Conservation (phyloP, 345 rosid species). For the Theobroma cacao region DNA sequence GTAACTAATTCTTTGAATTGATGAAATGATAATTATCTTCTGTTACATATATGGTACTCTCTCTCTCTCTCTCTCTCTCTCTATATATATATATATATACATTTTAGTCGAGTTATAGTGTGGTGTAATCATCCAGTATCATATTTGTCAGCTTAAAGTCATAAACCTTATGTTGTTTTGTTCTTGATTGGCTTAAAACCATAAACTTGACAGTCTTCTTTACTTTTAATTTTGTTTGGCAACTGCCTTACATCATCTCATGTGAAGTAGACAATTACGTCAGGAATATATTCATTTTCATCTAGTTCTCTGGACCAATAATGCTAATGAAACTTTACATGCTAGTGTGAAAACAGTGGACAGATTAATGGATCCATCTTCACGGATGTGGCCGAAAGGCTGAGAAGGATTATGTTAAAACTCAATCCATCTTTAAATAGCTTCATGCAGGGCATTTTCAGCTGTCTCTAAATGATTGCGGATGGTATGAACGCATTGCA, state of each 20-base stretch:
- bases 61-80: not conserved
- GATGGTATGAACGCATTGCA: not conserved
- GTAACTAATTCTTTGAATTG: constrained; percentile 19
- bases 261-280: not conserved
- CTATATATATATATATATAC: no score
- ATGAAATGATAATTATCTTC: constrained; percentile 15
- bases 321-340: not conserved
- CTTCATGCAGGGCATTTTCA: not conserved
- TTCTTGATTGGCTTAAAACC: not conserved
- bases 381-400: not conserved
- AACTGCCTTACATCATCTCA: not conserved
- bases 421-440: not conserved
- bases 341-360: not conserved
- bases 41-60: not conserved
- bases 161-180: no score
- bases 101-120: not conserved
- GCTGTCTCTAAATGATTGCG: not conserved
- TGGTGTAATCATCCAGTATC: not conserved
- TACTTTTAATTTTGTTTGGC: not conserved
- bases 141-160: not conserved
- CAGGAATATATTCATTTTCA: not conserved
- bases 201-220: not conserved
- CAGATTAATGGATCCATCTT: not conserved
- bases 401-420: not conserved
- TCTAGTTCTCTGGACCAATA: not conserved